Evolutionary conservation across 805 yeast species (phyloP).

Genomic region (Starmerella gropengiesseri): DNA sequence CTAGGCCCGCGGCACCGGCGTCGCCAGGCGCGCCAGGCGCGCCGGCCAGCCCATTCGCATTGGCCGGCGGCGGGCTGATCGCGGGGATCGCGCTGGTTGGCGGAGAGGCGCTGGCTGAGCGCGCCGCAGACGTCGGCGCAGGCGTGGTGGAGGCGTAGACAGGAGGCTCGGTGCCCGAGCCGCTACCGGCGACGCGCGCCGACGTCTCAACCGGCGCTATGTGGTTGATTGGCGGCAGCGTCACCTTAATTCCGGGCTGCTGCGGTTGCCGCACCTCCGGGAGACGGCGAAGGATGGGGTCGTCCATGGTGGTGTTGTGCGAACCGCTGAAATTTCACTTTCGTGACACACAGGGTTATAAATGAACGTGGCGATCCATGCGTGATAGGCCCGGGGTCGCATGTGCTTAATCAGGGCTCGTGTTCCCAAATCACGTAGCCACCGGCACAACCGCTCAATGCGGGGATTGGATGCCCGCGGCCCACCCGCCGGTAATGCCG

Average conservation of each 20-base stretch:
- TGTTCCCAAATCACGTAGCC: slow-evolving; percentile 6
- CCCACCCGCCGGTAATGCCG: too few species aligned
- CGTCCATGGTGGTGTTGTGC: background rate
- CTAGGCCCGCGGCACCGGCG: too few species aligned
- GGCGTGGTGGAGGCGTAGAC: too few species aligned
- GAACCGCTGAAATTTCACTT: slow-evolving; percentile 6
- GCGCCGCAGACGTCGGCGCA: background rate
- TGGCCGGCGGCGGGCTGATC: too few species aligned
- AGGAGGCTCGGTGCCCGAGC: slow-evolving; percentile 1
- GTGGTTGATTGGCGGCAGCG: slow-evolving; percentile 4
- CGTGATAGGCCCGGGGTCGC: slow-evolving; percentile 7
- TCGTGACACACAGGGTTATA: background rate
- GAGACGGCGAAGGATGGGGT: slow-evolving; percentile 4
- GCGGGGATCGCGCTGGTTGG: too few species aligned
- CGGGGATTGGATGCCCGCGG: too few species aligned
- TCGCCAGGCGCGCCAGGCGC: slow-evolving; percentile 7
- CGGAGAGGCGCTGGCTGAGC: too few species aligned
- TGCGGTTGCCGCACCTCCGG: slow-evolving; percentile 1
- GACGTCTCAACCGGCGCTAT: background rate
- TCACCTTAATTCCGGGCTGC: slow-evolving; percentile 3
- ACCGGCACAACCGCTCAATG: background rate
- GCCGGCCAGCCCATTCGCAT: slow-evolving; percentile 10
- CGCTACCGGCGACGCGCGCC: background rate
- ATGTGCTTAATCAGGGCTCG: slow-evolving; percentile 8
- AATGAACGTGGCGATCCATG: slow-evolving; percentile 8